These are phyloP conservation scores for Sarcocystis neurona DNA, from an alignment of 169 alveolate genomes.

Conservation along the genomic window DNA sequence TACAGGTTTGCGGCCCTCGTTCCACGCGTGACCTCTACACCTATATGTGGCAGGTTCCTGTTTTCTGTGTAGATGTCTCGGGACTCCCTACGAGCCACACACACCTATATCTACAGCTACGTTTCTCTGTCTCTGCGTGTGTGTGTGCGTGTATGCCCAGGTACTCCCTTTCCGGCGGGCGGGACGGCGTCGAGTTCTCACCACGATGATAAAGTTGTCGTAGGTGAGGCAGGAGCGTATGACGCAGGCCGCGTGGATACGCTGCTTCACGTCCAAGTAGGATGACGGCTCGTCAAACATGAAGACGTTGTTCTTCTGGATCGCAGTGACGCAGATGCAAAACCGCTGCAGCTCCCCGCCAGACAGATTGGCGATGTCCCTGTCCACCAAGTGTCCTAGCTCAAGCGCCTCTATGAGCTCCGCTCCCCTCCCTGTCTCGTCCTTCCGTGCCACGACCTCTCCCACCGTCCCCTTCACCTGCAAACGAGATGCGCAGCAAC, in stretches of 20 bases:
- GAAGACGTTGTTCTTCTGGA: slow-evolving; percentile 92
- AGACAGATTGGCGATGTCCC: slow-evolving; percentile 93
- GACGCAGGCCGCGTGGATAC: slow-evolving; percentile 95
- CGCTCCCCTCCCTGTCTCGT: slow-evolving; percentile 85
- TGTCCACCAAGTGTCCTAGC: slow-evolving; percentile 90
- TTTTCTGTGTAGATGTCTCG: too few species aligned
- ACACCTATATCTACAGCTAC: too few species aligned
- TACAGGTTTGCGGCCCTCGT: too few species aligned
- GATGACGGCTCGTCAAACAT: slow-evolving; percentile 99
- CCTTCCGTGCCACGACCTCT: slow-evolving; percentile 89
- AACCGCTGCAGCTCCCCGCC: slow-evolving; percentile 99
- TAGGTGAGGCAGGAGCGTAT: slow-evolving; percentile 86
- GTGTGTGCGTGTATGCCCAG: too few species aligned
- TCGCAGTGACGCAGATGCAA: slow-evolving; percentile 95
- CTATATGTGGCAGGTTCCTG: too few species aligned
- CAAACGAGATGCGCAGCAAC: not conserved
- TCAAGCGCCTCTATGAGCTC: slow-evolving; percentile 87
- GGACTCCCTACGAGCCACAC: too few species aligned
- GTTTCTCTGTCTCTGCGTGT: too few species aligned
- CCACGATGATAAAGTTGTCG: slow-evolving; percentile 95
- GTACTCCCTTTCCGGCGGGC: too few species aligned
- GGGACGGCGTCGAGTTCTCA: too few species aligned
- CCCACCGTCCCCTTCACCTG: slow-evolving; percentile 80
- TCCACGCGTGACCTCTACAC: too few species aligned
- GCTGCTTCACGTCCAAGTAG: slow-evolving; percentile 97